Evolutionary conservation across 352 stramenopile species (phyloP), one percentile per base, ranked within the genome.

Genomic region (Albugo laibachii): DNA sequence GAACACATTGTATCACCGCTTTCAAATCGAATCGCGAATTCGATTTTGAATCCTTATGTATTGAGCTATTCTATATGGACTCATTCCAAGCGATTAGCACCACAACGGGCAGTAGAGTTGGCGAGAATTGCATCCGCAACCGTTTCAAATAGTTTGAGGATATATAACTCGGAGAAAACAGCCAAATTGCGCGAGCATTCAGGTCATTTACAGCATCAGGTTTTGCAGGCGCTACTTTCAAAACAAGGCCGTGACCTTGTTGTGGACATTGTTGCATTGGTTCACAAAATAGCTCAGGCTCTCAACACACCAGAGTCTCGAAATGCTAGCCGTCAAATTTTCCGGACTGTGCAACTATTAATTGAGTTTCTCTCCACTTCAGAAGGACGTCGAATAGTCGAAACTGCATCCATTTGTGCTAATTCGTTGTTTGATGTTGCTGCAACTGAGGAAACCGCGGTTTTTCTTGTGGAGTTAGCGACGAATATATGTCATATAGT

Each of bases 361-460:
- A 59, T 87, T 41, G 69, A 87, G 45, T 82, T 87, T 39, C 76
- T 87, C 35, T 69, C 75, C 13, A 87, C 67, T 36, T 49, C 61
- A 3, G 55, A 69, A 10, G 75, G 75, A 13, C 62, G 65, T n/a
- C 56, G 63, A 8, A 57, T 83, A 41, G 69, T 87, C 35, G 60
- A 61, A 16, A 74, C 63, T 36, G 57, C 61, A 0, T 53, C 66
- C n/a, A 63, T 79, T 39, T 84, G 67, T 18, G 36, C 78, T 40
- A 63, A 45, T 2, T 56, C 67, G 45, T 49, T 72, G 18, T 67
- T 50, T 20, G 69, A 83, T 36, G 65, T 84, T 47, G 58, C 63
- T 0, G 69, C 75, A 52, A 84, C 75, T 15, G 67, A 69, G 1
- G 75, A 87, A 52, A 58, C 68, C 34, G 72, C 75, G n/a, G 73